These are phyloP conservation scores for Crithidia acanthocephali DNA, from an alignment of 208 protist genomes.

Conservation along the genomic window DNA sequence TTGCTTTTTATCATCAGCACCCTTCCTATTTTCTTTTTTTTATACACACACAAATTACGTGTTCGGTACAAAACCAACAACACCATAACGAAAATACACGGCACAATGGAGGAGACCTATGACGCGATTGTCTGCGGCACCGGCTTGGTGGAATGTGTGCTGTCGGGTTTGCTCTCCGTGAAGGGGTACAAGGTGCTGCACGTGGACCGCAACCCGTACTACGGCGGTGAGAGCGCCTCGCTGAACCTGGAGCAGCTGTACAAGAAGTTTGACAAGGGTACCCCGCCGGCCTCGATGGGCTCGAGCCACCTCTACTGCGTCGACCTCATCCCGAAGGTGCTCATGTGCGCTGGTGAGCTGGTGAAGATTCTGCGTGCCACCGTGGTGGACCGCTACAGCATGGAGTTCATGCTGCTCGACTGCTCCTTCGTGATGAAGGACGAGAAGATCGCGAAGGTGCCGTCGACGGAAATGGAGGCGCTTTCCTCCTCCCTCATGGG, in stretches of 20 bases:
- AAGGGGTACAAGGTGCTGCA: slow-evolving; percentile 99
- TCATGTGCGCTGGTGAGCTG: slow-evolving; percentile 97
- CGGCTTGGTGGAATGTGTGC: slow-evolving; percentile 99
- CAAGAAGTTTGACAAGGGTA: slow-evolving; percentile 93
- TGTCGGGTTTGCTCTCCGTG: slow-evolving; percentile 95
- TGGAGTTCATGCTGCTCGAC: slow-evolving; percentile 99
- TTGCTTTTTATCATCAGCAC: no score
- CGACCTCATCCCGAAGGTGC: slow-evolving; percentile 99
- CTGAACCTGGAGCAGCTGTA: slow-evolving; percentile 98
- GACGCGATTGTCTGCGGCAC: slow-evolving; percentile 99
- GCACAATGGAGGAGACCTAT: slow-evolving; percentile 86
- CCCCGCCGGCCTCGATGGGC: slow-evolving; percentile 85
- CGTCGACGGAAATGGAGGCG: slow-evolving; percentile 96
- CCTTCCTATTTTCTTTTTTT: no score
- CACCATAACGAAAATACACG: no score
- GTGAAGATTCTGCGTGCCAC: slow-evolving; percentile 98
- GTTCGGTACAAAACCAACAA: neutral
- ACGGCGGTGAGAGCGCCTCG: slow-evolving; percentile 99
- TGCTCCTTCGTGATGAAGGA: slow-evolving; percentile 97
- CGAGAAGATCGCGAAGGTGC: slow-evolving; percentile 98
- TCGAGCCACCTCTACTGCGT: slow-evolving; percentile 98
- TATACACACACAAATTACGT: neutral
- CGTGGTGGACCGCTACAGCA: slow-evolving; percentile 97
- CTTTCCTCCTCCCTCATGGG: slow-evolving; percentile 97
- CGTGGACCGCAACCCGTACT: slow-evolving; percentile 99